Evolutionary conservation across 257 asterid species (phyloP).

Genomic region (Solanum chmielewskii): DNA sequence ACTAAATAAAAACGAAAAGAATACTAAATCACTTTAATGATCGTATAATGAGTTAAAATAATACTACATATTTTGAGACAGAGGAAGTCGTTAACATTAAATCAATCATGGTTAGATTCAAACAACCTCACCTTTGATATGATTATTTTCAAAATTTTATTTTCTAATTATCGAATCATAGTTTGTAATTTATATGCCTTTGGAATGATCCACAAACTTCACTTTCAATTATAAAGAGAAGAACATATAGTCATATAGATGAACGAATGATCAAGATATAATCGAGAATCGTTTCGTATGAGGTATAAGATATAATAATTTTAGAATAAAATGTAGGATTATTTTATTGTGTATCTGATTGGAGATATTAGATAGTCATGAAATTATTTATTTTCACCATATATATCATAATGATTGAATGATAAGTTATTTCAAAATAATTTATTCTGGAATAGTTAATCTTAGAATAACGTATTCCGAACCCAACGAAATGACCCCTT

Average conservation of each 20-base stretch:
- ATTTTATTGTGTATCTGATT: neutral
- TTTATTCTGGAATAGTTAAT: too few relatives aligned
- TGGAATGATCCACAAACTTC: neutral
- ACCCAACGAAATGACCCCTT: neutral
- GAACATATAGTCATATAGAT: neutral
- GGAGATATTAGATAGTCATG: neutral
- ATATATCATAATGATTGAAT: neutral
- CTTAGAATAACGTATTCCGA: too few relatives aligned
- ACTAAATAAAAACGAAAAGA: neutral
- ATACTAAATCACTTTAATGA: neutral
- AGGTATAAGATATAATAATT: too few relatives aligned
- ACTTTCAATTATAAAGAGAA: neutral
- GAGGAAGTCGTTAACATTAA: neutral
- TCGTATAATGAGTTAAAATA: accelerated
- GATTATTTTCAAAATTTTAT: neutral
- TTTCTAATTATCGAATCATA: neutral
- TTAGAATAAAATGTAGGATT: too few relatives aligned
- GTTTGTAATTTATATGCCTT: neutral
- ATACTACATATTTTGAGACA: too few relatives aligned
- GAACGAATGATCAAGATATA: conserved; percentile 1
- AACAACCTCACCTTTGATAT: neutral
- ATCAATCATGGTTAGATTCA: neutral
- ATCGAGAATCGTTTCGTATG: neutral
- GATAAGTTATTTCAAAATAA: too few relatives aligned
- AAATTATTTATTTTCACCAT: too few relatives aligned